A percentile compares a stretch with the other conserved stretches of the same genome.
These are phyloP conservation scores for Ganoderma lingzhi DNA, from an alignment of 1,284 basidiomycete genomes.

Conservation along the genomic window DNA sequence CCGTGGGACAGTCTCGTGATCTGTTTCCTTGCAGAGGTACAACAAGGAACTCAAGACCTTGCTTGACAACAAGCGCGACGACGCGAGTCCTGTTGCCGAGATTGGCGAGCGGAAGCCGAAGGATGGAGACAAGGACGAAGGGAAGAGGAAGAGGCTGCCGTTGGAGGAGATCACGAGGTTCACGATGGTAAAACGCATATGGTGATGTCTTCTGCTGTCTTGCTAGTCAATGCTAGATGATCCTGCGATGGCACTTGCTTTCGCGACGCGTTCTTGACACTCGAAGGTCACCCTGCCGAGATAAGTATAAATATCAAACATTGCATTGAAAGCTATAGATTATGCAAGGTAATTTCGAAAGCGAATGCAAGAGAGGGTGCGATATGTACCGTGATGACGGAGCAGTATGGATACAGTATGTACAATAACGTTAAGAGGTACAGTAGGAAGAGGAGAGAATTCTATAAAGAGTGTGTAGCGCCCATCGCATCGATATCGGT, in stretches of 20 bases:
- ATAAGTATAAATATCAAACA: not conserved
- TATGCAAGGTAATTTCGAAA: not conserved
- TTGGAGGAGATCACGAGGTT: conserved; percentile 90
- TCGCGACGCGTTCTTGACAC: not conserved
- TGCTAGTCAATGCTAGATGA: not conserved
- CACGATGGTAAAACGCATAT: conserved; percentile 95
- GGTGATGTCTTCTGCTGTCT: conserved; percentile 53
- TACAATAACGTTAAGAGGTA: not conserved
- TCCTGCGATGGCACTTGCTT: not conserved
- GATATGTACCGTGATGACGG: not conserved
- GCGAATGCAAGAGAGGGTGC: not conserved
- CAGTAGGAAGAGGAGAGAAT: not conserved
- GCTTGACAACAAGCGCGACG: conserved; percentile 73
- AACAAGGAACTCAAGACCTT: conserved; percentile 81
- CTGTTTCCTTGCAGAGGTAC: conserved; percentile 61
- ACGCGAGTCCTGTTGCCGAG: conserved; percentile 72
- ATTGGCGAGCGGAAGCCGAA: conserved; percentile 66
- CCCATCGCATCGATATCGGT: not conserved
- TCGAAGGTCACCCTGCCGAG: not conserved
- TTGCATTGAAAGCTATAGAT: not conserved
- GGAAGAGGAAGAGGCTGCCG: conserved; percentile 68
- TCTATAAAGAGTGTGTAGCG: conserved; percentile 20
- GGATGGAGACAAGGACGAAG: conserved; percentile 40
- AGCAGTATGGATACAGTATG: conserved; percentile 13
- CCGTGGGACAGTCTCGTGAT: not conserved